These are phyloP conservation scores for Fusarium temperatum DNA, from an alignment of 2,329 filamentous ascomycete species.

Conservation along the genomic window DNA sequence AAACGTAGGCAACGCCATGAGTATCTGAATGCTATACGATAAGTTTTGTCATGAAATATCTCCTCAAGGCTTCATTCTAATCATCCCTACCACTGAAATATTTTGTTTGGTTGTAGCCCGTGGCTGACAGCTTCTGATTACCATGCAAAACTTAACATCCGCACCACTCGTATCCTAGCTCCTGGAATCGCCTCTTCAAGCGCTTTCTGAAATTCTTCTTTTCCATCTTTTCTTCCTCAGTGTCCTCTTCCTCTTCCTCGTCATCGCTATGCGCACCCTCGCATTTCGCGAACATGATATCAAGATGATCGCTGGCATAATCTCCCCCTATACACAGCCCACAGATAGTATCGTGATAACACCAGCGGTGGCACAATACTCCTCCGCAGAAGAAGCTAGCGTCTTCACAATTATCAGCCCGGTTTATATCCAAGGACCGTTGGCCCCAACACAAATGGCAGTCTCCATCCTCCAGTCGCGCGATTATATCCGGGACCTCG, in stretches of 20 bases:
- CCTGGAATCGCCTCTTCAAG: neutral
- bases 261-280: neutral
- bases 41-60: neutral
- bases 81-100: neutral
- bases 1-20: neutral
- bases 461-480: neutral
- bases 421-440: neutral
- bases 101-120: neutral
- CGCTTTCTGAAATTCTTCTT: neutral
- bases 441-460: neutral
- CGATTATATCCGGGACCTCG: neutral
- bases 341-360: neutral
- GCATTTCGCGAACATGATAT: neutral
- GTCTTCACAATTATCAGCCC: no score
- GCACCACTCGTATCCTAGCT: neutral
- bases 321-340: neutral
- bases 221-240: neutral
- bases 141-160: neutral
- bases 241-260: neutral
- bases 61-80: neutral
- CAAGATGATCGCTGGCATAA: neutral
- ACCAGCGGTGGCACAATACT: neutral
- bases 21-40: neutral
- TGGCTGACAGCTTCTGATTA: neutral
- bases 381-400: neutral